Conservation (phyloP, 345 rosid genomes). For the Passiflora organensis region DNA sequence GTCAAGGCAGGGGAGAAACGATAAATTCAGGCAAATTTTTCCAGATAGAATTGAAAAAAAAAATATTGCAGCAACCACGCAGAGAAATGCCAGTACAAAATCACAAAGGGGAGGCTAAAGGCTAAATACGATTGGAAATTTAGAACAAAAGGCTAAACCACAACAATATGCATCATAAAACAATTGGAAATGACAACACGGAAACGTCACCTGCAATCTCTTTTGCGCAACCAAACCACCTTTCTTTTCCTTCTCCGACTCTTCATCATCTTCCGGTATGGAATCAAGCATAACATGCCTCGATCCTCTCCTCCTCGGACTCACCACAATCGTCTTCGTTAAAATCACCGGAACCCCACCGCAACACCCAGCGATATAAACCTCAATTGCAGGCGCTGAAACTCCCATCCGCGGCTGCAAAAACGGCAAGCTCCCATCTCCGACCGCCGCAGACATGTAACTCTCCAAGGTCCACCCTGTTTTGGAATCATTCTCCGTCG, state of each 20-base stretch:
- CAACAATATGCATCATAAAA: background rate
- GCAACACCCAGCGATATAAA: constrained; percentile 83
- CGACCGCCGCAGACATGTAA: constrained; percentile 45
- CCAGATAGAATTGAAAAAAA: too few relatives aligned
- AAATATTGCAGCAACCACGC: too few relatives aligned
- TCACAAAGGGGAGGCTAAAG: too few relatives aligned
- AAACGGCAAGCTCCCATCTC: constrained; percentile 40
- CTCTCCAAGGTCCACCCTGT: constrained; percentile 85
- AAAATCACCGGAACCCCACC: constrained; percentile 80
- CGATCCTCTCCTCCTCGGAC: constrained; percentile 59
- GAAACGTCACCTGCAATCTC: constrained; percentile 62
- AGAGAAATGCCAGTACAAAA: too few relatives aligned
- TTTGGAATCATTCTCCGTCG: constrained; percentile 36
- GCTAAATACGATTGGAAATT: background rate
- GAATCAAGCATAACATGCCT: constrained; percentile 58
- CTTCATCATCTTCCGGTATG: constrained; percentile 89
- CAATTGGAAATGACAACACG: background rate
- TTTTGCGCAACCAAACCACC: constrained; percentile 33
- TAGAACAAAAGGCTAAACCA: too few relatives aligned
- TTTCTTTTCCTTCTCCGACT: constrained; percentile 43
- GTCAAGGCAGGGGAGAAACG: too few relatives aligned
- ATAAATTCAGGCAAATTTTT: too few relatives aligned
- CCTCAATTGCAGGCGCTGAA: constrained; percentile 71
- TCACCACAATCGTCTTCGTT: constrained; percentile 67
- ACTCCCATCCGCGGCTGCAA: constrained; percentile 56